A percentile compares a stretch with the other conserved stretches of the same genome.
Conservation (phyloP, 495 filamentous ascomycete species). For the Aspergillus sparsus region DNA sequence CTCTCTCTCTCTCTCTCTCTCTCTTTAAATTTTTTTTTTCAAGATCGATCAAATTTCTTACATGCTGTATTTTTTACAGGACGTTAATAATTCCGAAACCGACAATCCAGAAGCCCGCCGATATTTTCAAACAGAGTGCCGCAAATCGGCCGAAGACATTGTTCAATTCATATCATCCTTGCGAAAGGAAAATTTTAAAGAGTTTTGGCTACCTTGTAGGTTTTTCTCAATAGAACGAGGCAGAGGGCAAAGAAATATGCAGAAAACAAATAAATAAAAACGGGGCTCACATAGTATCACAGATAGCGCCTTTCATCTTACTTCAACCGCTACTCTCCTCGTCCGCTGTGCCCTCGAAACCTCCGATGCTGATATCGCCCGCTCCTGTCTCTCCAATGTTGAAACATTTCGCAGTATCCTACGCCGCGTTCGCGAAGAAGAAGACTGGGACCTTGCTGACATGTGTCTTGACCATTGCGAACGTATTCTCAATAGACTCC, state of each 20-base stretch:
- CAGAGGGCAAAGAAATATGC: neutral
- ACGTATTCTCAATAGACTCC: slow-evolving; percentile 46
- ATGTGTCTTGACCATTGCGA: slow-evolving; percentile 57
- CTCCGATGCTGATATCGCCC: slow-evolving; percentile 41
- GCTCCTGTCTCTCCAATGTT: slow-evolving; percentile 46
- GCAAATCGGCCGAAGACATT: slow-evolving; percentile 53
- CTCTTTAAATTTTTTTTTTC: neutral
- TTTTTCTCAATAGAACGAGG: neutral
- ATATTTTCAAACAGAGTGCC: slow-evolving; percentile 53
- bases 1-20: neutral
- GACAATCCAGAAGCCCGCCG: slow-evolving; percentile 48
- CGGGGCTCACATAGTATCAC: slow-evolving; percentile 22
- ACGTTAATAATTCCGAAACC: slow-evolving; percentile 47
- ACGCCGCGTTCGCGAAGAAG: slow-evolving; percentile 51
- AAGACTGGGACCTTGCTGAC: slow-evolving; percentile 57
- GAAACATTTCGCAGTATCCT: slow-evolving; percentile 46
- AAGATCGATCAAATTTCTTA: too few species aligned
- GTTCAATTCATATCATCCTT: slow-evolving; percentile 53
- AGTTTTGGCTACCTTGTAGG: slow-evolving; percentile 54
- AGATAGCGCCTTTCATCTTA: slow-evolving; percentile 54
- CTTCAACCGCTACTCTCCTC: slow-evolving; percentile 50
- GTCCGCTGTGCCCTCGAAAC: slow-evolving; percentile 52
- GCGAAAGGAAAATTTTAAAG: slow-evolving; percentile 45
- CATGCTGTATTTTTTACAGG: slow-evolving; percentile 25
- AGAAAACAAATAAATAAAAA: neutral